Evolutionary conservation across 2,329 filamentous ascomycete species (phyloP).

Genomic region (Laburnicola sp.): DNA sequence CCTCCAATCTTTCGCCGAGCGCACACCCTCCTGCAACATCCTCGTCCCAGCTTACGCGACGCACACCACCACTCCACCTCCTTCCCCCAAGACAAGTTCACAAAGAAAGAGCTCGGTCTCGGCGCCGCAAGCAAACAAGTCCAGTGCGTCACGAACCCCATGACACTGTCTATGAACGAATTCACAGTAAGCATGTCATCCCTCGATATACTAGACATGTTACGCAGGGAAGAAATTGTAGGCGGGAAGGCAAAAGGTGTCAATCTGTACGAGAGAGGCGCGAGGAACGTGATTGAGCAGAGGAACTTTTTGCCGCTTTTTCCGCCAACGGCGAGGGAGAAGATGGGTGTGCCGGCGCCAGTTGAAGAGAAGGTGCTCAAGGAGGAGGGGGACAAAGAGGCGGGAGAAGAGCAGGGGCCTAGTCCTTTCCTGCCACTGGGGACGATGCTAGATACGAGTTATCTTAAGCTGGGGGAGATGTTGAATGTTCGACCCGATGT

Average conservation of each 20-base stretch:
- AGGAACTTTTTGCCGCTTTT: constrained; percentile 89
- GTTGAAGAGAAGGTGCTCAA: constrained; percentile 58
- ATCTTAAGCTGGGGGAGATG: constrained; percentile 89
- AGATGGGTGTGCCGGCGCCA: constrained; percentile 55
- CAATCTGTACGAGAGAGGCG: constrained; percentile 70
- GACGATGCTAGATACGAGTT: constrained; percentile 78
- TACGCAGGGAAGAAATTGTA: constrained; percentile 72
- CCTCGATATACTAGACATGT: constrained; percentile 81
- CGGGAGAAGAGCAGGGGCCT: constrained; percentile 58
- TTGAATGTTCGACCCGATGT: constrained; percentile 83
- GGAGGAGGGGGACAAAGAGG: constrained; percentile 51
- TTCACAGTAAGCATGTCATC: constrained; percentile 77
- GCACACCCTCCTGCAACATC: constrained; percentile 78
- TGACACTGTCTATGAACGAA: constrained; percentile 87
- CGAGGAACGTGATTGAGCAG: constrained; percentile 82
- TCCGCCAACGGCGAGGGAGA: constrained; percentile 72
- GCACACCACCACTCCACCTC: constrained; percentile 80
- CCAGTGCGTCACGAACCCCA: constrained; percentile 84
- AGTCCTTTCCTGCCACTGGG: constrained; percentile 57
- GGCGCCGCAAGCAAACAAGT: constrained; percentile 64
- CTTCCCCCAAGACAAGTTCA: constrained; percentile 78
- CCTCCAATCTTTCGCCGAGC: constrained; percentile 68
- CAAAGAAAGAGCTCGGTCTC: constrained; percentile 71
- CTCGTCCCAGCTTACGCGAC: constrained; percentile 80
- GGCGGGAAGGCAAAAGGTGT: constrained; percentile 59